Evolutionary conservation across 164 flowering plant species (phyloP), one percentile per base, ranked within the genome.

Genomic region (Tinospora cordifolia): DNA sequence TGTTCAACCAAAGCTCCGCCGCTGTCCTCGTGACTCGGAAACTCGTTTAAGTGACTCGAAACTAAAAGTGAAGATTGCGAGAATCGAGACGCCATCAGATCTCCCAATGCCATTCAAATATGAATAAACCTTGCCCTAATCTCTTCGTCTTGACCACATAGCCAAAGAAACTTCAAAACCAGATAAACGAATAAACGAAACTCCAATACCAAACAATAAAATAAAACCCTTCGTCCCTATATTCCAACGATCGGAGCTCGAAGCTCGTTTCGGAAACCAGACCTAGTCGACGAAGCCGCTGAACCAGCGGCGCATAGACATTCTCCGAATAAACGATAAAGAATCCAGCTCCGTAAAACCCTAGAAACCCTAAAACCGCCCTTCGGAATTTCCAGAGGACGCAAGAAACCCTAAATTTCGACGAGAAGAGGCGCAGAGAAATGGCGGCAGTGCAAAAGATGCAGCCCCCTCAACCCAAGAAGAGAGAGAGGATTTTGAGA

Each of bases 31-130:
- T 71, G 73, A 66, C 77, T 70, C 22, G 80, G 81, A 69, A 72
- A 86, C 71, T 85, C 87, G 15, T 84, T 91, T 40, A 84, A 75
- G 69, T 87, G 90, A 77, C 82, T 90, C 10, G 88, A 77, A 25
- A 84, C 81, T 54, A 81, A 76, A 25, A 70, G 67, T 0, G 90
- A 82, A 8, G 87, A 84, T 69, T 87, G 91, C n/a, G 95, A 84
- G 69, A 85, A 85, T 76, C 90, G 75, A 19, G 97, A 85, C 40
- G 86, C 88, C 96, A 92, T 90, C 79, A 89, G 85, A 83, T 92
- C 98, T 38, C 92, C 99, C 86, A 92, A 88, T 86, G 99, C 98
- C 99, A 92, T 94, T 77, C 84, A 89, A 83, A 78, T 79, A 34
- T 64, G 63, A 72, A 51, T 70, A 66, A 79, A 72, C 79, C 78